Conservation (phyloP, 108 stramenopile species). For the Nitzschia sp. region DNA sequence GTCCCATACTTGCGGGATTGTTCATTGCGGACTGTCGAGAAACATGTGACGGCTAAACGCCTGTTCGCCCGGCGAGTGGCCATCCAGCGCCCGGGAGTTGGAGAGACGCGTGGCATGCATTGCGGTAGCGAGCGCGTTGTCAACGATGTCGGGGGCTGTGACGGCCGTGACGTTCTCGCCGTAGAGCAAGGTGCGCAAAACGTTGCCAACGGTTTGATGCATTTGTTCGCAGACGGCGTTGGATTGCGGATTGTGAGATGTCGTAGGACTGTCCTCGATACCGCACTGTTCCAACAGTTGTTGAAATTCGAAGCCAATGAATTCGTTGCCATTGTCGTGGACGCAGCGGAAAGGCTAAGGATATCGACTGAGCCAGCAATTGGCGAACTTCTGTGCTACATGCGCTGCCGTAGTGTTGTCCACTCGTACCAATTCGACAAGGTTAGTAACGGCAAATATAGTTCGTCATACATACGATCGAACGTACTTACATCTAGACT, state of each 20-base stretch:
- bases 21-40: conserved; percentile 36
- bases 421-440: conserved; percentile 19
- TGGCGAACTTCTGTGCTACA: conserved; percentile 33
- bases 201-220: conserved; percentile 39
- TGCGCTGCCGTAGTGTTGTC: conserved; percentile 28
- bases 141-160: conserved; percentile 23
- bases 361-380: conserved; percentile 50
- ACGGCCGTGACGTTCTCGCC: conserved; percentile 16
- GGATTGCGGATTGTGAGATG: conserved; percentile 44
- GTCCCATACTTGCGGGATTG: no score
- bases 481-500: no score
- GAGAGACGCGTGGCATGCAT: conserved; percentile 31
- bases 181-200: conserved; percentile 23
- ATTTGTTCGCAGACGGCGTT: conserved; percentile 50
- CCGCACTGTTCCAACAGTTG: conserved; percentile 19
- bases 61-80: conserved; percentile 38
- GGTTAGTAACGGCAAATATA: no score
- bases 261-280: conserved; percentile 34
- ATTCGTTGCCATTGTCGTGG: conserved; percentile 51
- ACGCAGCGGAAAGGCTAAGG: conserved; percentile 27
- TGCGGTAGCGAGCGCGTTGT: conserved; percentile 31
- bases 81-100: conserved; percentile 6
- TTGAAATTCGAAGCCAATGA: conserved; percentile 43
- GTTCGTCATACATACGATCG: no score
- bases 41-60: conserved; percentile 49